phyloP scores from a whole-genome alignment of 2,329 filamentous ascomycete genomes.

The Phoma herbarum region DNA sequence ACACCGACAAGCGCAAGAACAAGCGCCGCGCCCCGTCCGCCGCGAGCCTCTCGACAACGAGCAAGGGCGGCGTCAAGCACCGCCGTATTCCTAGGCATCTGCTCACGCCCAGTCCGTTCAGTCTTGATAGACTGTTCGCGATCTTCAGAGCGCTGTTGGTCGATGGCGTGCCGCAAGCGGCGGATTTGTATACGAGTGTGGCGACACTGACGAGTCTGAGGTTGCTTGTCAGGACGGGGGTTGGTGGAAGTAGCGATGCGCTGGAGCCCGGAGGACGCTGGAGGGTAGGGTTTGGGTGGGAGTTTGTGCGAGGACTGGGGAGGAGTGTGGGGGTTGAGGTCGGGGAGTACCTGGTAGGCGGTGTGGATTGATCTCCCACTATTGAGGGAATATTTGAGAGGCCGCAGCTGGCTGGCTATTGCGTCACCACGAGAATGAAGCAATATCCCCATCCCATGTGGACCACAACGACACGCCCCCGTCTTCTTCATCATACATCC shows the following conservation, averaged over 20 bases:
- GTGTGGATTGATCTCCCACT: slow-evolving; percentile 44
- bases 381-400: too few species aligned
- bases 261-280: slow-evolving; percentile 77
- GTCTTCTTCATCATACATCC: slow-evolving; percentile 36
- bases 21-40: slow-evolving; percentile 50
- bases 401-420: too few species aligned
- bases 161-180: slow-evolving; percentile 54
- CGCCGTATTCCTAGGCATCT: slow-evolving; percentile 80
- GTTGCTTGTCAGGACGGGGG: slow-evolving; percentile 70
- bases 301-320: slow-evolving; percentile 74
- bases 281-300: slow-evolving; percentile 82
- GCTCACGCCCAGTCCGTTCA: slow-evolving; percentile 78
- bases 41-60: slow-evolving; percentile 28
- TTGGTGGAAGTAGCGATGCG: slow-evolving; percentile 64
- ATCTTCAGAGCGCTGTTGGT: slow-evolving; percentile 74
- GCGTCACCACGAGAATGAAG: slow-evolving; percentile 29
- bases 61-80: slow-evolving; percentile 57
- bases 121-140: slow-evolving; percentile 79
- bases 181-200: slow-evolving; percentile 64
- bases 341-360: slow-evolving; percentile 66
- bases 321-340: slow-evolving; percentile 80
- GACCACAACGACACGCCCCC: slow-evolving; percentile 37
- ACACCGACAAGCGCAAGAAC: slow-evolving; percentile 61
- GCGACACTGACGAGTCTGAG: slow-evolving; percentile 77
- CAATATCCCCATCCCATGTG: slow-evolving; percentile 32